Base-by-base conservation (phyloP, 352 stramenopile genomes). In the Globisporangium recalcitrans region DNA sequence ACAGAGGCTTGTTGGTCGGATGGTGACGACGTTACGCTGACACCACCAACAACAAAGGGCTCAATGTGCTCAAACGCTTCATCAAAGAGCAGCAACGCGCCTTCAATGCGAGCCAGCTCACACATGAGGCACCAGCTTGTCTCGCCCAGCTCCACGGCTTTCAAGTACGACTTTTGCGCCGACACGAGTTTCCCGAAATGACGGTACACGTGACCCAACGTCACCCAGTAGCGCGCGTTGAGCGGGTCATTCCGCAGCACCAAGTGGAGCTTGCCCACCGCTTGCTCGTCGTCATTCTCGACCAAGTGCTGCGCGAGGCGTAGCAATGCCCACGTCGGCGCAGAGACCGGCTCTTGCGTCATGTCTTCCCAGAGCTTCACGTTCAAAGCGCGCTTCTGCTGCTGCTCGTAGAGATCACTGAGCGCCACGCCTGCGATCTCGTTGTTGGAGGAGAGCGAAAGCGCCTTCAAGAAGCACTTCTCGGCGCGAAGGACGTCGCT, bases 401-500 rank as follows among this genome's bases (percentile, higher is more conserved):
- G 82, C 24, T 74, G 24, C 14, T 76, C 72, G 46, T 95, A 95
- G 22, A 93, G 54, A 29, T 73, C 68, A n/a, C 79, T 93, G n/a
- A 95, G 63, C 19, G 77, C 63, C 9, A 80, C 60, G 2, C 84
- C 87, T 9, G 85, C 85, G 22, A 87, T 57, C 36, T 88, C 75
- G 29, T 89, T 74, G 1, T 63, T 63, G 3, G 71, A 64, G 29
- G 77, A 75, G 10, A 95, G 53, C 22, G 82, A 78, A 21, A 95
- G 71, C 21, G 87, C 83, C 56, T 94, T 93, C 36, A 95, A 60
- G 46, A 90, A 94, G 51, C 87, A 95, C 57, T 95, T 95, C 52
- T 94, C 85, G 0, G 85, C 87, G 21, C 85, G 83, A 26, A 91
- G 14, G 16, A 82, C 58, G 67, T 95, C 87, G 0, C 64, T 69